These are phyloP conservation scores for Pueraria montana DNA, from an alignment of 306 rosid species.

Conservation along the genomic window DNA sequence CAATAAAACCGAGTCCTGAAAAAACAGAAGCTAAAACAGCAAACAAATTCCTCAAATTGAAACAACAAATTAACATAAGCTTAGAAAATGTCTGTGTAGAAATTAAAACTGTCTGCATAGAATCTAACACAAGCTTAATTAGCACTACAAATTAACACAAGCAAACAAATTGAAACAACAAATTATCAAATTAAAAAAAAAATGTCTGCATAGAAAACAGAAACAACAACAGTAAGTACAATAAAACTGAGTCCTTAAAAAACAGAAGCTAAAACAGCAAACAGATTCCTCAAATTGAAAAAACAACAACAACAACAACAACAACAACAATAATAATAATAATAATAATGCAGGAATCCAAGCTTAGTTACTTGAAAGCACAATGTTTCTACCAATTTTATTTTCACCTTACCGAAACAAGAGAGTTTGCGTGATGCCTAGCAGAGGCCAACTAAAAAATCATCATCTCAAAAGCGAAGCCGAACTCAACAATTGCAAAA, in stretches of 20 bases:
- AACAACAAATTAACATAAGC: not conserved
- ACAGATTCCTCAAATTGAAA: slow-evolving; percentile 31
- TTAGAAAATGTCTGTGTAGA: not conserved
- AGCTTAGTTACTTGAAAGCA: slow-evolving; percentile 40
- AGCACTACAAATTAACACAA: not conserved
- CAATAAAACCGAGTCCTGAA: slow-evolving; percentile 8
- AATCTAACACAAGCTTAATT: not conserved
- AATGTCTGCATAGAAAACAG: not conserved
- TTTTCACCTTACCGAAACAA: not conserved
- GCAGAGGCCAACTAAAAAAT: slow-evolving; percentile 4
- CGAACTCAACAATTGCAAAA: not conserved
- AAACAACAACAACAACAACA: not conserved
- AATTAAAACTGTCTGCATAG: not conserved
- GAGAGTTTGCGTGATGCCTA: slow-evolving; percentile 15
- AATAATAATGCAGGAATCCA: slow-evolving; percentile 6
- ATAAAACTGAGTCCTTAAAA: not conserved
- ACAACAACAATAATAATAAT: not conserved
- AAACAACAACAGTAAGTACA: slow-evolving; percentile 22
- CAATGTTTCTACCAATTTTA: slow-evolving; percentile 41
- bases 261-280: slow-evolving; percentile 25
- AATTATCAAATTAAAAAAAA: not conserved
- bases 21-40: slow-evolving; percentile 15
- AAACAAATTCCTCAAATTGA: not conserved
- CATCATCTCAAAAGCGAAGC: slow-evolving; percentile 13
- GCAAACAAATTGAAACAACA: not conserved